Evolutionary conservation across 83 land plant species (phyloP).

Genomic region (Picea engelmannii): DNA sequence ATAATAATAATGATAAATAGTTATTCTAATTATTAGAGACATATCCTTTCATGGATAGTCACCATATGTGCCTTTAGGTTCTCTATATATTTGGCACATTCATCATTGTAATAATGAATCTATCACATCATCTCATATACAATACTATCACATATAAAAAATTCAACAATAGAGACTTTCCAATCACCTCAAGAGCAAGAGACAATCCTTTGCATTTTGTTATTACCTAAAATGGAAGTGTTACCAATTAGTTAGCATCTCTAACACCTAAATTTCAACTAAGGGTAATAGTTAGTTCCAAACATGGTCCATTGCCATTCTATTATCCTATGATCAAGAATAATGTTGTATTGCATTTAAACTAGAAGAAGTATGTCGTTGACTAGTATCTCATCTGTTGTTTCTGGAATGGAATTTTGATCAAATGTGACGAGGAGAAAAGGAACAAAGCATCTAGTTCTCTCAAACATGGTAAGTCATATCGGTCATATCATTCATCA

Average conservation of each 20-base stretch:
- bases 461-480: too few species aligned
- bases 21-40: too few species aligned
- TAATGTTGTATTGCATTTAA: neutral
- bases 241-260: neutral
- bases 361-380: neutral
- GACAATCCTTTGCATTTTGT: constrained; percentile 14
- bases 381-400: neutral
- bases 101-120: too few species aligned
- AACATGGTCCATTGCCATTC: neutral
- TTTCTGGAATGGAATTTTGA: neutral
- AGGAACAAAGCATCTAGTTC: neutral
- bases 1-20: too few species aligned
- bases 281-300: neutral
- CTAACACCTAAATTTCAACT: neutral
- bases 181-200: constrained; percentile 11
- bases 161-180: constrained; percentile 8
- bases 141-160: too few species aligned
- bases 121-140: too few species aligned
- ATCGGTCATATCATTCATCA: too few species aligned
- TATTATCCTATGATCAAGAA: neutral
- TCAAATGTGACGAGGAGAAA: constrained; percentile 9
- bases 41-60: too few species aligned
- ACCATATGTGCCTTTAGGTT: too few species aligned
- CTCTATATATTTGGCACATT: too few species aligned
- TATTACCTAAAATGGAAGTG: neutral